Conservation (phyloP, 148 eudicot species). For the Rhododendron henanense region DNA sequence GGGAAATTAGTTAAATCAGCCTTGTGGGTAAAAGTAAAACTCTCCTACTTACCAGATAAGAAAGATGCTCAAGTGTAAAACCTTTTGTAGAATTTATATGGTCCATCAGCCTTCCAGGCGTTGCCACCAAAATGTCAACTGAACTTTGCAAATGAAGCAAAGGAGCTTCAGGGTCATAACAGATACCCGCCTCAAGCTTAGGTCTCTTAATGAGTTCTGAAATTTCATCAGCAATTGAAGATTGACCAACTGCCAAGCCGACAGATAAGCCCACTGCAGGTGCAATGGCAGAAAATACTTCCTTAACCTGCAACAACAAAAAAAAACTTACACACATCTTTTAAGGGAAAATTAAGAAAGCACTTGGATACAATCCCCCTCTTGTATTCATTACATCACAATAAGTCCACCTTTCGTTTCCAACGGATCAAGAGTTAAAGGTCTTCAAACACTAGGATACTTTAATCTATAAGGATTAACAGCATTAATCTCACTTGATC, state of each 20-base stretch:
- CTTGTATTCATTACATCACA: no score
- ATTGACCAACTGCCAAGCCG: conserved; percentile 94
- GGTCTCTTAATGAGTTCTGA: conserved; percentile 63
- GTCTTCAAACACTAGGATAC: background rate
- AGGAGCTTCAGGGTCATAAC: conserved; percentile 67
- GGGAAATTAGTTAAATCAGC: background rate
- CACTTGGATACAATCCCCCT: background rate
- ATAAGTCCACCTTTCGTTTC: background rate
- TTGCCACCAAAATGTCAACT: conserved; percentile 92
- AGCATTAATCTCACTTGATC: background rate
- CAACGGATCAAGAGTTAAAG: background rate
- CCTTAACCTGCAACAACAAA: conserved; percentile 61
- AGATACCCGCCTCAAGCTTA: conserved; percentile 50
- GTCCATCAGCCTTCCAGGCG: conserved; percentile 98
- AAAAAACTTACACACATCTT: background rate
- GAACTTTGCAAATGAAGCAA: conserved; percentile 46
- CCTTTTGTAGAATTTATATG: conserved; percentile 82
- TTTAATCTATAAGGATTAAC: background rate
- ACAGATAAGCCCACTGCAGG: conserved; percentile 92
- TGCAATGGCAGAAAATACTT: conserved; percentile 77
- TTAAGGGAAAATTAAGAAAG: background rate
- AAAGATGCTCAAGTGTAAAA: conserved; percentile 88
- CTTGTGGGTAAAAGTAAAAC: conserved; percentile 4
- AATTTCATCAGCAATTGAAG: conserved; percentile 83
- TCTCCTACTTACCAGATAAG: conserved; percentile 65